Evolutionary conservation across 2,329 filamentous ascomycete species (phyloP).

Genomic region (Sporothrix pseudoabietina): DNA sequence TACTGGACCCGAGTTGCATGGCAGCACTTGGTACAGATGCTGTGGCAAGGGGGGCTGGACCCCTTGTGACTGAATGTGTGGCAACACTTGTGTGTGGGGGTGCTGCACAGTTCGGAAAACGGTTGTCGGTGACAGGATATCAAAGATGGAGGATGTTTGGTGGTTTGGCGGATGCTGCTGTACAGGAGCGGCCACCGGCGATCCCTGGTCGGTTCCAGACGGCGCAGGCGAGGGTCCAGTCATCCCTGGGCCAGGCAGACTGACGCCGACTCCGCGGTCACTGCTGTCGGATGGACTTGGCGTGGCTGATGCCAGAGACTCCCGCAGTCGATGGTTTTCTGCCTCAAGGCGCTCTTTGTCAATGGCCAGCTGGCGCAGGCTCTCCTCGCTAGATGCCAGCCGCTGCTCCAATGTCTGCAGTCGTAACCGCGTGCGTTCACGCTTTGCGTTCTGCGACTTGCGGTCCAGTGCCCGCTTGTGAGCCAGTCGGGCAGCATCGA

Average conservation of each 20-base stretch:
- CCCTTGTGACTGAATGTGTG: neutral
- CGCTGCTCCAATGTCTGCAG: slow-evolving; percentile 1
- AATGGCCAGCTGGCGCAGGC: neutral
- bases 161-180: neutral
- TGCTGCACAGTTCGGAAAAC: slow-evolving; percentile 6
- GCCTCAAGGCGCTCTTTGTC: slow-evolving; percentile 10
- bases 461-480: slow-evolving; percentile 24
- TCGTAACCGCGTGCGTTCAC: slow-evolving; percentile 11
- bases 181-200: neutral
- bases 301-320: neutral
- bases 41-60: slow-evolving; percentile 1
- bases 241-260: neutral
- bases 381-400: neutral
- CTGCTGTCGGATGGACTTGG: neutral
- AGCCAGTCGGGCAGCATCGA: slow-evolving; percentile 4
- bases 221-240: neutral
- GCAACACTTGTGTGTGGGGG: neutral
- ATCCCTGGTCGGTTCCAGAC: neutral
- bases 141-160: slow-evolving; percentile 14
- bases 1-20: slow-evolving; percentile 5
- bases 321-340: neutral
- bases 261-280: neutral
- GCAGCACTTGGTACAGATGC: slow-evolving; percentile 10
- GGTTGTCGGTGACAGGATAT: slow-evolving; percentile 10
- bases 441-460: slow-evolving; percentile 20